Conservation (phyloP, 2,329 filamentous ascomycete species). For the Cadophora luteo-olivacea region DNA sequence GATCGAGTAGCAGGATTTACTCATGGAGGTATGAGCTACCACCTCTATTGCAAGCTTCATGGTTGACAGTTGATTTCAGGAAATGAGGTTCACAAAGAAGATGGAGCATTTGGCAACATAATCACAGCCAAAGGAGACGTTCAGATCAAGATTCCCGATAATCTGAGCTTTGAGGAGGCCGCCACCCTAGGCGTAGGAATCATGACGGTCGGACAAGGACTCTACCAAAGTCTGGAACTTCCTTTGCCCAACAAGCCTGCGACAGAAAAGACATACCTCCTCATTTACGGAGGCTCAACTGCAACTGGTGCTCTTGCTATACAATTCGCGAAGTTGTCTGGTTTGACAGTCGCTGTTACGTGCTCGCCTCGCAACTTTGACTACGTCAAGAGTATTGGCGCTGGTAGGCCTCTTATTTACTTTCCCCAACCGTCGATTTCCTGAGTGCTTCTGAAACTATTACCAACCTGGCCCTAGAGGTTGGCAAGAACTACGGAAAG, state of each 20-base stretch:
- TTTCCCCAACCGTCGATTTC: too few relatives aligned
- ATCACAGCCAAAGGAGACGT: conserved; percentile 47
- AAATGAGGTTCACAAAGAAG: conserved; percentile 48
- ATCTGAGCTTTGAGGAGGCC: conserved; percentile 54
- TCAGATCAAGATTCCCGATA: conserved; percentile 53
- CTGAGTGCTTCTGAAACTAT: too few relatives aligned
- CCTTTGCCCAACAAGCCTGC: conserved; percentile 52
- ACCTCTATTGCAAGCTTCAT: background rate
- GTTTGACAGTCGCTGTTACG: conserved; percentile 50
- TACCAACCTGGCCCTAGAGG: too few relatives aligned
- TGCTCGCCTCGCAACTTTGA: conserved; percentile 56
- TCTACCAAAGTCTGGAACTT: conserved; percentile 54
- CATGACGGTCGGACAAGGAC: conserved; percentile 51
- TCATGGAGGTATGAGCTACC: conserved; percentile 45
- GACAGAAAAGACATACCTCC: conserved; percentile 48
- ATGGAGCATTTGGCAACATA: conserved; percentile 48
- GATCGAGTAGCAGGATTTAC: conserved; percentile 53
- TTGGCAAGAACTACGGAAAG: too few relatives aligned
- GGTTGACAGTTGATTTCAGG: conserved; percentile 22
- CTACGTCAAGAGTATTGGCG: conserved; percentile 54
- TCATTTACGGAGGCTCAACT: conserved; percentile 59
- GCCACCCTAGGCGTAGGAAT: conserved; percentile 44
- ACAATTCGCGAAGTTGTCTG: conserved; percentile 54
- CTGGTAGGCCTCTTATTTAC: conserved; percentile 43
- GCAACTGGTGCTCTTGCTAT: conserved; percentile 57